phyloP scores from a whole-genome alignment of 73 alveolate species.

The Tetrahymena thermophila region DNA sequence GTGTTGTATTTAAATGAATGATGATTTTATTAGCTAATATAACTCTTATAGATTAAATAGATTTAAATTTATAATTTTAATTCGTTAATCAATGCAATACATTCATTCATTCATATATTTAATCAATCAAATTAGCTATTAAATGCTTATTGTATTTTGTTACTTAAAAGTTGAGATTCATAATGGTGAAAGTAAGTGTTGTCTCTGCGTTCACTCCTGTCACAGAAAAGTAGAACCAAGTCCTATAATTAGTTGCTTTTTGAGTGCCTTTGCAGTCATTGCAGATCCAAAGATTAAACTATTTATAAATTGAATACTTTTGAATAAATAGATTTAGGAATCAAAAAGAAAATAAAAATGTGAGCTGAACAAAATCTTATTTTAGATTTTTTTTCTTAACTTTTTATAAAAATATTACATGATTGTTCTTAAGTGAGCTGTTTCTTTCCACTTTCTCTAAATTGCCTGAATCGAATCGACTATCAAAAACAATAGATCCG shows the following conservation, averaged over 20 bases:
- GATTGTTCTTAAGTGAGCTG: not conserved
- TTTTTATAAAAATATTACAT: not conserved
- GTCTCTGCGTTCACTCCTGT: constrained; percentile 46
- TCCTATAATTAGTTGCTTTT: constrained; percentile 39
- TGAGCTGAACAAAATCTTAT: not conserved
- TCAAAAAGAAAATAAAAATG: not conserved
- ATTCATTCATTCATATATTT: not conserved
- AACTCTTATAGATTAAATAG: not conserved
- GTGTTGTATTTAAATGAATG: not conserved
- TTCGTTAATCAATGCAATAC: not conserved
- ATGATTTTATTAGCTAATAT: not conserved
- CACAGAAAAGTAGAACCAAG: constrained; percentile 80
- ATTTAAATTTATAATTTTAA: too few relatives aligned
- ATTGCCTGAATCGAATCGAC: constrained; percentile 39
- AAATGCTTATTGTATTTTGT: not conserved
- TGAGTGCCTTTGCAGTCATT: constrained; percentile 17
- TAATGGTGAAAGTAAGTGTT: constrained; percentile 39
- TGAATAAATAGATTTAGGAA: not conserved
- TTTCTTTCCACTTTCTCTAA: constrained; percentile 1
- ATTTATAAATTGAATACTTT: not conserved
- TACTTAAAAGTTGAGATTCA: constrained; percentile 57
- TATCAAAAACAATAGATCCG: constrained; percentile 8
- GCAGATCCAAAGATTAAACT: constrained; percentile 12
- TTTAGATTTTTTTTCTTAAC: not conserved
- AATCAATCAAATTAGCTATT: not conserved